Percentiles rank a stretch among this genome's conserved stretches.
Evolutionary conservation across 129 eudicot species (phyloP).

Genomic region (Lonicera japonica): DNA sequence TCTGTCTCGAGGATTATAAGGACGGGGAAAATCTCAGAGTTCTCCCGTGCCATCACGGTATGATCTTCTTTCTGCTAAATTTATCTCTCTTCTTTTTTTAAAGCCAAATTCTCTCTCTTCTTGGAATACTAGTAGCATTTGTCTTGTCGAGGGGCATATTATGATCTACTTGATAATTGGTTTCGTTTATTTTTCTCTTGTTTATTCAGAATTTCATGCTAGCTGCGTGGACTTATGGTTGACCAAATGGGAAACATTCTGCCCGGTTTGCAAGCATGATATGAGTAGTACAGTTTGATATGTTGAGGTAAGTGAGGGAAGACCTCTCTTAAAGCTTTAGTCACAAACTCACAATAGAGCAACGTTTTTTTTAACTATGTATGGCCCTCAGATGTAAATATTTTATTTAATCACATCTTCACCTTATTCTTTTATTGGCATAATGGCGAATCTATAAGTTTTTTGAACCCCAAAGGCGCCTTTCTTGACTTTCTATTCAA

Average conservation of each 20-base stretch:
- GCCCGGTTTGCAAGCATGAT: slow-evolving; percentile 28
- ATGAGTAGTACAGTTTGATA: slow-evolving; percentile 7
- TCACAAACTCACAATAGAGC: slow-evolving; percentile 5
- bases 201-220: slow-evolving; percentile 23
- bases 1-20: slow-evolving; percentile 22
- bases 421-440: not conserved
- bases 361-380: not conserved
- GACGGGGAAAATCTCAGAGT: slow-evolving; percentile 21
- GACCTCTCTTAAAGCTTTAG: slow-evolving; percentile 2
- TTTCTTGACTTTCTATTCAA: too few relatives aligned
- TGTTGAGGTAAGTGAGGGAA: slow-evolving; percentile 1
- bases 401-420: not conserved
- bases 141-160: not conserved
- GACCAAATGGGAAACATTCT: slow-evolving; percentile 21
- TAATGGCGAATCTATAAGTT: not conserved
- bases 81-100: too few relatives aligned
- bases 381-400: not conserved
- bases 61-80: not conserved
- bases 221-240: slow-evolving; percentile 25
- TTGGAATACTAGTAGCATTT: not conserved
- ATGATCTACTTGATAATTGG: not conserved
- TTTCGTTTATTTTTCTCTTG: not conserved
- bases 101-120: not conserved
- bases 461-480: too few relatives aligned
- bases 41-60: slow-evolving; percentile 30